Evolutionary conservation across 306 rosid species (phyloP).

Genomic region (Quercus agrifolia): DNA sequence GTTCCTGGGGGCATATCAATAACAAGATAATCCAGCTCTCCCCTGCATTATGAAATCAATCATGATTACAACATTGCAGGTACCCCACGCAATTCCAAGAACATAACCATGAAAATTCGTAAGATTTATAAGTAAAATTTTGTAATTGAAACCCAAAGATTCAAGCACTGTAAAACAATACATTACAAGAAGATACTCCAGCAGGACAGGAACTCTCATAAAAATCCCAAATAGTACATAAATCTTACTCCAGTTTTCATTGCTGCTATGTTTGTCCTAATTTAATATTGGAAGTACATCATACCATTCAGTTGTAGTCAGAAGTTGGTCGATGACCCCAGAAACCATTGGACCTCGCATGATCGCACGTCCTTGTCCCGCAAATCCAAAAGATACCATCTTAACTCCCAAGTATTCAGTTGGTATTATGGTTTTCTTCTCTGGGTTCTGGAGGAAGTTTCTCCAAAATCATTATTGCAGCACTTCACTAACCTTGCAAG

Average conservation of each 20-base stretch:
- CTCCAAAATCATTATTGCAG: constrained; percentile 25
- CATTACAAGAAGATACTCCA: background rate
- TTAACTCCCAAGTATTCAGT: constrained; percentile 94
- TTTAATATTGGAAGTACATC: constrained; percentile 7
- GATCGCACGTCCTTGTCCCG: constrained; percentile 97
- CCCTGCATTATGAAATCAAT: constrained; percentile 59
- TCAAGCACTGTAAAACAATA: background rate
- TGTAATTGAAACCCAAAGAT: background rate
- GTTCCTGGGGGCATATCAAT: constrained; percentile 99
- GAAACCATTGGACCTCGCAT: constrained; percentile 99
- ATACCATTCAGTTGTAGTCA: constrained; percentile 93
- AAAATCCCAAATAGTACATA: background rate
- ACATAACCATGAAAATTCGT: background rate
- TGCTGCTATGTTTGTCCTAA: background rate
- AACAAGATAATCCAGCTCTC: constrained; percentile 93
- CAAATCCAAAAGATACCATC: constrained; percentile 93
- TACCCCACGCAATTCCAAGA: background rate
- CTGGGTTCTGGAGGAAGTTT: constrained; percentile 61
- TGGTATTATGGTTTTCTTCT: constrained; percentile 81
- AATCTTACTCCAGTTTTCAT: constrained; percentile 1
- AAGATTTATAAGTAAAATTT: background rate
- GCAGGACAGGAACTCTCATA: background rate
- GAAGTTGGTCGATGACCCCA: constrained; percentile 90
- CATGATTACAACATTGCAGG: constrained; percentile 16
- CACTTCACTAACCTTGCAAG: constrained; percentile 17